Conservation (phyloP, 805 yeast species). For the Metschnikowia anglica region DNA sequence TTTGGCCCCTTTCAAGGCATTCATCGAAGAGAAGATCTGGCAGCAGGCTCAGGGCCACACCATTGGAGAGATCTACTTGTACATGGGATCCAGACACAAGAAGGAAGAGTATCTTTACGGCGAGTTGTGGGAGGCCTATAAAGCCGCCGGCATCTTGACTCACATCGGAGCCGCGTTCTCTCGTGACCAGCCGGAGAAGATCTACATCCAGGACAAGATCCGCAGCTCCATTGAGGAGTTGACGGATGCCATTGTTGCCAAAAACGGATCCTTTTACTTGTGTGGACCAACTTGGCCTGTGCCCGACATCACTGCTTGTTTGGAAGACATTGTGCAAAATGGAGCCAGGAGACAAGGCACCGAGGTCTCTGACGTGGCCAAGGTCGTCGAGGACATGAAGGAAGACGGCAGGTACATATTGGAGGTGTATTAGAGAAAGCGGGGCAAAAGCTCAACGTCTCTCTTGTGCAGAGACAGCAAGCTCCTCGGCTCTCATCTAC, state of each 20-base stretch:
- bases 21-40: slow-evolving; percentile 92
- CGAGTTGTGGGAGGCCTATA: slow-evolving; percentile 95
- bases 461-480: background rate
- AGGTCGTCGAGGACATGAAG: slow-evolving; percentile 88
- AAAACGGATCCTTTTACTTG: slow-evolving; percentile 87
- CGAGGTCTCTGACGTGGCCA: slow-evolving; percentile 64
- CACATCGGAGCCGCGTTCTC: slow-evolving; percentile 98
- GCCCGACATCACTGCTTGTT: slow-evolving; percentile 89
- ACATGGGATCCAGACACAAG: slow-evolving; percentile 92
- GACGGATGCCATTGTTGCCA: slow-evolving; percentile 72
- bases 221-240: slow-evolving; percentile 70
- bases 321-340: slow-evolving; percentile 71
- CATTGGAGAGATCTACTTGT: slow-evolving; percentile 85
- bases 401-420: slow-evolving; percentile 88
- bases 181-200: slow-evolving; percentile 93
- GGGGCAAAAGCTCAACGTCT: background rate
- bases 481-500: too few species aligned
- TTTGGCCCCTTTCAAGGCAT: slow-evolving; percentile 96
- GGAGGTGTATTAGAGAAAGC: slow-evolving; percentile 71
- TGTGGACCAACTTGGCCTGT: slow-evolving; percentile 99
- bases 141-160: slow-evolving; percentile 87
- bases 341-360: slow-evolving; percentile 69
- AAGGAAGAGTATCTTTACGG: slow-evolving; percentile 95
- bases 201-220: slow-evolving; percentile 92
- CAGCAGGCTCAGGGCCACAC: slow-evolving; percentile 85